Base-by-base conservation (phyloP, 2,329 filamentous ascomycete genomes). In the Coniosporium tulheliwenetii region DNA sequence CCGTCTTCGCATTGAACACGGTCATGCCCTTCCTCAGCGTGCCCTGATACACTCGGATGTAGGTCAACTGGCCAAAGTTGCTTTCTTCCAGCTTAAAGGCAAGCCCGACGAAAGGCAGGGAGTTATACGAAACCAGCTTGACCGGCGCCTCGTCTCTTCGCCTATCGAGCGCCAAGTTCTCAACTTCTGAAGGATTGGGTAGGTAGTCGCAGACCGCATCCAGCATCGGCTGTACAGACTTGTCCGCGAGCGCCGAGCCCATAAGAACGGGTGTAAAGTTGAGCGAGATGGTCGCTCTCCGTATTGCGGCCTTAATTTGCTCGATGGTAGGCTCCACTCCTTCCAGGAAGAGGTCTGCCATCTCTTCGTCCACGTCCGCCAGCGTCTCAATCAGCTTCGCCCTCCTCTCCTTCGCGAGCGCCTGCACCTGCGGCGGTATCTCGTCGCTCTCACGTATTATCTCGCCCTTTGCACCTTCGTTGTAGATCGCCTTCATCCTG, bases 61-160 rank as follows among this genome's bases (percentile, higher is more conserved):
- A 98, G 41, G 91, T 98, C 56, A 98, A 75, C 63, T 98, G 91
- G 36, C 91, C 91, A 54, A 93, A 98, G 61, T 93, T 95, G 65
- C 89, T 93, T 65, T 98, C 91, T 70, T 98, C 91, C 15, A 98
- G 77, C 71, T 98, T 98, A 72, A 98, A 98, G 8, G 91, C 91
- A 47, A 98, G 71, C 39, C 91, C 91, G 42, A 95, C 86, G 55
- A 96, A 95, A 0, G 91, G 91, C 16, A 94, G 70, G 15, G 84
- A 81, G 63, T 93, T 91, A 68, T 96, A 95, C 1, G 89, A 86
- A 13, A 95, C 77, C 42, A 98, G 75, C 59, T 89, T 82, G 44
- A 94, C 87, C 2, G 78, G 72, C 38, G 79, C 75, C 61, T 98
- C 91, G 36, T 69, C 69, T 52, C 82, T 77, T 56, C 79, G 76